A percentile compares a stretch with the other conserved stretches of the same genome.
Conservation (phyloP, 2,329 filamentous ascomycete genomes). For the Fusarium foetens region DNA sequence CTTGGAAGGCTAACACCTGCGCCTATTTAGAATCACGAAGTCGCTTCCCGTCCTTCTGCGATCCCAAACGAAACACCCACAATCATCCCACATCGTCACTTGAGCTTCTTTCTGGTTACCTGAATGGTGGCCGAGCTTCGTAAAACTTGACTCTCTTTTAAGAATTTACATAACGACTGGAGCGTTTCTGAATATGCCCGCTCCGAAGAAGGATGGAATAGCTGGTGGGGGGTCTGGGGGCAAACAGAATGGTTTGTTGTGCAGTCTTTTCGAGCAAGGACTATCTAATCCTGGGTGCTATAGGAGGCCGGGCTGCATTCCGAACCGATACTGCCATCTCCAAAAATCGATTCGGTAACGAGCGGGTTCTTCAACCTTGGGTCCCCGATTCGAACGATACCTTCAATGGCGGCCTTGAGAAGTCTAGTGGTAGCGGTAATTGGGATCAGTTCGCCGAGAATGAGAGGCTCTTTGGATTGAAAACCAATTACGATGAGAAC, state of each 20-base stretch:
- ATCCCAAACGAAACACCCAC: conserved; percentile 20
- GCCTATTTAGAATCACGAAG: conserved; percentile 18
- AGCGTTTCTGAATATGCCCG: conserved; percentile 49
- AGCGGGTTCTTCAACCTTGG: conserved; percentile 85
- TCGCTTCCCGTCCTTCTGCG: conserved; percentile 24
- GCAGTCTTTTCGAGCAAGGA: background rate
- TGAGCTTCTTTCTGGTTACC: conserved; percentile 30
- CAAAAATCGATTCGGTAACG: conserved; percentile 72
- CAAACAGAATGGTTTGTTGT: conserved; percentile 53
- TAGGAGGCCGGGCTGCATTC: conserved; percentile 76
- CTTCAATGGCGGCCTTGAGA: conserved; percentile 78
- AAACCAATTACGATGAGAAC: conserved; percentile 91
- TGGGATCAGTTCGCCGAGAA: conserved; percentile 98
- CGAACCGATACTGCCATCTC: conserved; percentile 92
- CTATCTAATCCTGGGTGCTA: conserved; percentile 13
- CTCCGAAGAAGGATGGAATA: conserved; percentile 53
- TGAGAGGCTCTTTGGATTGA: conserved; percentile 85
- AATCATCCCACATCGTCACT: conserved; percentile 30
- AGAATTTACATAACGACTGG: conserved; percentile 37
- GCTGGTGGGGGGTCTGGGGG: conserved; percentile 45
- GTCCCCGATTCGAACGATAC: conserved; percentile 72
- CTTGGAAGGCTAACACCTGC: conserved; percentile 16
- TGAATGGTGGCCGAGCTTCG: conserved; percentile 42
- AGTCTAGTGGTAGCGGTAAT: conserved; percentile 55
- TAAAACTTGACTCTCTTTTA: conserved; percentile 38